Base-by-base conservation (phyloP, 1,139 yeast genomes). In the Candida sp. region DNA sequence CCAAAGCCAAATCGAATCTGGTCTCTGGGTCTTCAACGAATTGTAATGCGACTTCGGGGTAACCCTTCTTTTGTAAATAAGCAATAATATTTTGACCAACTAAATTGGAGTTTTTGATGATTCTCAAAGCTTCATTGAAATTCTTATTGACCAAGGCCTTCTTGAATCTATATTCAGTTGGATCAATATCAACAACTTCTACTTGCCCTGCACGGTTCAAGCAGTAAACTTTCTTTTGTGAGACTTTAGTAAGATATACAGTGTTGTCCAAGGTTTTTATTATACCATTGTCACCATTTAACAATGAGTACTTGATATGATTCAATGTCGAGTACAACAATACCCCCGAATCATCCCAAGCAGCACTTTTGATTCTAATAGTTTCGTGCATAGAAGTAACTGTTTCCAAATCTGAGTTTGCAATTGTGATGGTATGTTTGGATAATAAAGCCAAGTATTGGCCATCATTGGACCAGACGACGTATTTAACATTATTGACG, bases 21-120 rank as follows among this genome's bases (percentile, higher is more conserved):
- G 97, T 89, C 63, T 91, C 97, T 5, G 98, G 87, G 63, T 95
- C 99, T 66, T 89, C 86, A 46, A 95, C 99, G 63, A 95, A 95
- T 63, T 93, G 98, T 49, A 95, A 76, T 2, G 99, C 99, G 51
- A 80, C 76, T 63, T 88, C 96, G 15, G 99, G 98, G 64, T 86
- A 93, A 2, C 99, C 99, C 61, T 89, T 83, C 73, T 91, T 86
- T 63, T 95, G 97, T 58, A 95, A 77, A 64, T 93, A 95, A 5
- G 95, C 93, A 63, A 95, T 91, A 59, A 95, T 93, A 63, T 91
- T 90, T 70, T 95, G 97, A 51, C 99, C 99, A 44, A 95, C 99
- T 59, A 95, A 77, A 60, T 88, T 90, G 23, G 98, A 91, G 48
- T 79, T 83, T 58, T 82, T 84, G 64, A 95, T 93, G 53, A 95